Conservation (phyloP, 768 basidiomycete species). For the Dentipellis fragilis region DNA sequence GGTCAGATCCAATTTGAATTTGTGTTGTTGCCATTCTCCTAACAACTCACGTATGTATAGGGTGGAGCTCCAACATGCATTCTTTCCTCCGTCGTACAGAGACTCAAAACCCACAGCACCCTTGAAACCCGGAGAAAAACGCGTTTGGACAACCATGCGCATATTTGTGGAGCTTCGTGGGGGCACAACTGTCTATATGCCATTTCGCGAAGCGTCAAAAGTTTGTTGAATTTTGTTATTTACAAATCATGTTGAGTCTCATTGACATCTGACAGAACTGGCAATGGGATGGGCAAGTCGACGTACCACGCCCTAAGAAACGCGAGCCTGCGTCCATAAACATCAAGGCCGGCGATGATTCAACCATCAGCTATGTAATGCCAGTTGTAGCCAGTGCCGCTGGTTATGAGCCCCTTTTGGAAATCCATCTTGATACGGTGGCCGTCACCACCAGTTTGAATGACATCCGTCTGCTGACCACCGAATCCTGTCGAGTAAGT, state of each 20-base stretch:
- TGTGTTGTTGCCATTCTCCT: neutral
- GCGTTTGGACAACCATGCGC: conserved; percentile 76
- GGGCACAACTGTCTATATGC: conserved; percentile 70
- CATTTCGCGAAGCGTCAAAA: conserved; percentile 89
- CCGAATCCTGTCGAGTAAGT: conserved; percentile 71
- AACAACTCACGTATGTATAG: neutral
- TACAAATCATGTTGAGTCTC: neutral
- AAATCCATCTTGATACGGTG: conserved; percentile 77
- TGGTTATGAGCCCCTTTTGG: conserved; percentile 74
- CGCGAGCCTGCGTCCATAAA: conserved; percentile 68
- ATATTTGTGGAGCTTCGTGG: conserved; percentile 76
- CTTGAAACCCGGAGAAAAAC: conserved; percentile 67
- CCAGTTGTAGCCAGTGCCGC: conserved; percentile 65
- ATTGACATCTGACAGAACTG: conserved; percentile 51
- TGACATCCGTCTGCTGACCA: conserved; percentile 66
- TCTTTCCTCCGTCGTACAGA: conserved; percentile 77
- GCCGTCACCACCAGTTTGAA: conserved; percentile 78
- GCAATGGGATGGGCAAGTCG: conserved; percentile 71
- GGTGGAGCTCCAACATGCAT: conserved; percentile 64
- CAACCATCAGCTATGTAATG: conserved; percentile 76
- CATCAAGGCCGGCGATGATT: conserved; percentile 65
- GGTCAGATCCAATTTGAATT: conserved; percentile 31
- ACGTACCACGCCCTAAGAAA: conserved; percentile 39
- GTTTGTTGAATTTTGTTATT: conserved; percentile 24
- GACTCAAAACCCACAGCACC: conserved; percentile 44